These are phyloP conservation scores for Apiotrichum sp. DNA, from an alignment of 1,284 basidiomycete genomes.

Conservation along the genomic window DNA sequence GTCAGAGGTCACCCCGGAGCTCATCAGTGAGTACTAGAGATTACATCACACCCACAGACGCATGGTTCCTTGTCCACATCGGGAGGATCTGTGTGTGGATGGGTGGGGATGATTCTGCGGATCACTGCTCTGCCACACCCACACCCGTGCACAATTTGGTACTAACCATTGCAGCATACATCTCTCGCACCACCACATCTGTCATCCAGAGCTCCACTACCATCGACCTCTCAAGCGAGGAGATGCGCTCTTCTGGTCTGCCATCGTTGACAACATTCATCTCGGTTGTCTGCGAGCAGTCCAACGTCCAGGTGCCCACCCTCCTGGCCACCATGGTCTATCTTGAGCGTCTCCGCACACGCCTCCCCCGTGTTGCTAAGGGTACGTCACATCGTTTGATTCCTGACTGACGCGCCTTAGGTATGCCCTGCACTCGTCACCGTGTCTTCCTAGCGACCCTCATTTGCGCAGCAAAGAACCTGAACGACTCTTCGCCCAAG, in stretches of 20 bases:
- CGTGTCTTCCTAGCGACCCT: constrained; percentile 93
- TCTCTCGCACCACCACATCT: constrained; percentile 44
- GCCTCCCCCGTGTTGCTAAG: constrained; percentile 77
- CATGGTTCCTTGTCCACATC: no score
- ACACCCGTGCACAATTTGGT: background rate
- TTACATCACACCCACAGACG: background rate
- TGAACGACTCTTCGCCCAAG: constrained; percentile 93
- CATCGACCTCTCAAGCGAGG: constrained; percentile 28
- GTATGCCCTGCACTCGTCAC: constrained; percentile 87
- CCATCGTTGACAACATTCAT: constrained; percentile 84
- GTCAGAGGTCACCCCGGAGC: constrained; percentile 68
- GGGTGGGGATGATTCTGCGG: no score
- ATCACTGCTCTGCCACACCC: no score
- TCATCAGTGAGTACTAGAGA: constrained; percentile 57
- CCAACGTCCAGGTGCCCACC: constrained; percentile 87
- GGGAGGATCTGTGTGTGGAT: no score
- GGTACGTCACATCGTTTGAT: constrained; percentile 51
- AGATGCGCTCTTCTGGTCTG: constrained; percentile 53
- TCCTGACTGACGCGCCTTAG: constrained; percentile 44
- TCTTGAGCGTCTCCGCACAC: constrained; percentile 75
- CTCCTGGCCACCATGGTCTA: constrained; percentile 89
- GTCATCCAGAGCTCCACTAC: constrained; percentile 46
- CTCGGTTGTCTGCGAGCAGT: constrained; percentile 69
- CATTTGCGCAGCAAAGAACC: constrained; percentile 94
- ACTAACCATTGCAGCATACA: constrained; percentile 31